These are phyloP conservation scores for Luvunga scandens DNA, from an alignment of 345 rosid genomes.

Conservation along the genomic window DNA sequence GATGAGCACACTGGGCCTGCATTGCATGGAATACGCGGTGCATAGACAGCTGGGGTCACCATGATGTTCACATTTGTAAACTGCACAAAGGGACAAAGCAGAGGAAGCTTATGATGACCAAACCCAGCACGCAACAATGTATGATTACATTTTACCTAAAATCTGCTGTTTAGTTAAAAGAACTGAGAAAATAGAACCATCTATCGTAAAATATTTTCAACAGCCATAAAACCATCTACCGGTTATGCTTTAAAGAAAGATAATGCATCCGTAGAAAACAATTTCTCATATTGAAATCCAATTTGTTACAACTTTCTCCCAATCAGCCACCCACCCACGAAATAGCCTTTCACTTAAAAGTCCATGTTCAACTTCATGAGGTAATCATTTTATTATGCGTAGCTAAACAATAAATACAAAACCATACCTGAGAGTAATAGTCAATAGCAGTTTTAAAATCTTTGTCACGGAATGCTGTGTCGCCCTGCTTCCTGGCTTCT, in stretches of 20 bases:
- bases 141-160: neutral
- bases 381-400: neutral
- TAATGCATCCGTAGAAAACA: neutral
- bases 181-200: neutral
- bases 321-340: no score
- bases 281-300: neutral
- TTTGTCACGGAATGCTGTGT: no score
- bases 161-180: neutral
- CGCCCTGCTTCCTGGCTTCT: no score
- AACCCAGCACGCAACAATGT: neutral
- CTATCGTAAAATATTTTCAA: neutral
- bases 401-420: neutral
- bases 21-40: slow-evolving; percentile 89
- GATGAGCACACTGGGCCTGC: slow-evolving; percentile 86
- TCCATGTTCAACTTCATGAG: neutral
- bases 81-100: slow-evolving; percentile 36
- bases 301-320: neutral
- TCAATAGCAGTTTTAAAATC: no score
- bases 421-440: slow-evolving; percentile 88
- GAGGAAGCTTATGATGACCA: neutral
- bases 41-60: slow-evolving; percentile 90
- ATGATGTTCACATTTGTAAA: slow-evolving; percentile 79
- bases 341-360: no score
- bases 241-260: neutral
- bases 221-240: neutral